A percentile compares a stretch with the other conserved stretches of the same genome.
Evolutionary conservation across 305 asterid species (phyloP).

Genomic region (Fraxinus sp.): DNA sequence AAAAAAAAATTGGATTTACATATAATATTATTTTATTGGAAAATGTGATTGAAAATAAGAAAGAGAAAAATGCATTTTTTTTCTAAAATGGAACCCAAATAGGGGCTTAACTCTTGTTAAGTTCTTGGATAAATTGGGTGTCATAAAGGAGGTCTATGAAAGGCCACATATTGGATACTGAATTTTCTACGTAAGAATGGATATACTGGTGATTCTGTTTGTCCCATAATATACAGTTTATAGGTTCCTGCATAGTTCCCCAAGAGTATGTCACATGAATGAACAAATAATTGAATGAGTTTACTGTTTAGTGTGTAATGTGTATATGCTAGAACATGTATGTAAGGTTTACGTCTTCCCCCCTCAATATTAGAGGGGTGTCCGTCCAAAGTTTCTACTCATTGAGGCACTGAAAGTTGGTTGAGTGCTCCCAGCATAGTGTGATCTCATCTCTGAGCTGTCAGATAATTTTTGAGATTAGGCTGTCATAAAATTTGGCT

Average conservation of each 20-base stretch:
- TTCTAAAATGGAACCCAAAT: too few relatives aligned
- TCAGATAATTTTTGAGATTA: not conserved
- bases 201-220: slow-evolving; percentile 5
- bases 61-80: too few relatives aligned
- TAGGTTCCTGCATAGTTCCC: not conserved
- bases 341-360: not conserved
- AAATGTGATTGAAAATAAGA: too few relatives aligned
- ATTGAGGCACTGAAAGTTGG: not conserved
- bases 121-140: not conserved
- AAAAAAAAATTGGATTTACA: too few relatives aligned
- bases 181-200: slow-evolving; percentile 7
- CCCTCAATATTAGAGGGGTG: not conserved
- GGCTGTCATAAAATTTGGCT: not conserved
- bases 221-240: not conserved
- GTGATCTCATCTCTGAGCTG: too few relatives aligned
- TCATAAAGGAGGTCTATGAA: slow-evolving; percentile 16
- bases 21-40: too few relatives aligned
- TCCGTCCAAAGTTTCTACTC: not conserved
- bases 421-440: not conserved
- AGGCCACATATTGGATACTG: slow-evolving; percentile 7
- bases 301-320: not conserved
- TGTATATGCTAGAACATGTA: not conserved
- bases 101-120: not conserved
- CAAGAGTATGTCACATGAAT: not conserved
- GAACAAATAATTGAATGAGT: not conserved